Conservation (phyloP, 2,329 filamentous ascomycete genomes). For the Orbilia brochopaga region DNA sequence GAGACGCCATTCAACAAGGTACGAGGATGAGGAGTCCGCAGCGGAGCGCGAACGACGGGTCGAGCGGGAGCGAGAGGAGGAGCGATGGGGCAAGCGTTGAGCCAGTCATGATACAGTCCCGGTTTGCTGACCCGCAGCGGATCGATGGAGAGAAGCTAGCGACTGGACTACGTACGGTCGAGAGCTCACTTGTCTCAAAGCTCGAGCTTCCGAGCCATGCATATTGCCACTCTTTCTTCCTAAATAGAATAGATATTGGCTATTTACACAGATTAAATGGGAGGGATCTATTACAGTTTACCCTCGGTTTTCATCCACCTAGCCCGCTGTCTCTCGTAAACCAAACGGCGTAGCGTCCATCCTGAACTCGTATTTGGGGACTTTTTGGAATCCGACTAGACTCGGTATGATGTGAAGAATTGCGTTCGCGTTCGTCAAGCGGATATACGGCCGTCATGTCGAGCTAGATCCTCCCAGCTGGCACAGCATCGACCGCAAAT, state of each 20-base stretch:
- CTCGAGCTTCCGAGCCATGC: slow-evolving; percentile 12
- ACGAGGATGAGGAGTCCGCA: slow-evolving; percentile 54
- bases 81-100: slow-evolving; percentile 54
- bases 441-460: not conserved
- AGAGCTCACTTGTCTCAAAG: slow-evolving; percentile 26
- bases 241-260: slow-evolving; percentile 47
- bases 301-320: not conserved
- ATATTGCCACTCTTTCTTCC: slow-evolving; percentile 27
- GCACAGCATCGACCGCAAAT: not conserved
- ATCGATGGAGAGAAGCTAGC: slow-evolving; percentile 5
- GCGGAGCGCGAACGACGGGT: slow-evolving; percentile 54
- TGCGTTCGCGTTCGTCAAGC: not conserved
- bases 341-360: not conserved
- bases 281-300: slow-evolving; percentile 7
- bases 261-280: slow-evolving; percentile 48
- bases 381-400: not conserved
- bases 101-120: not conserved
- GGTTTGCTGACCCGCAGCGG: slow-evolving; percentile 10
- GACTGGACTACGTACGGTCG: slow-evolving; percentile 15
- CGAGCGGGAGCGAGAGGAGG: slow-evolving; percentile 55
- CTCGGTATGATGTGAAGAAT: not conserved
- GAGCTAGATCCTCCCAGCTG: slow-evolving; percentile 9
- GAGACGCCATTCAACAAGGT: slow-evolving; percentile 54
- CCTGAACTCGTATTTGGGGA: not conserved
- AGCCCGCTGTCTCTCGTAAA: too few relatives aligned